Conservation (phyloP, 139 green algal genomes). For the Chlamydomonas urium region DNA sequence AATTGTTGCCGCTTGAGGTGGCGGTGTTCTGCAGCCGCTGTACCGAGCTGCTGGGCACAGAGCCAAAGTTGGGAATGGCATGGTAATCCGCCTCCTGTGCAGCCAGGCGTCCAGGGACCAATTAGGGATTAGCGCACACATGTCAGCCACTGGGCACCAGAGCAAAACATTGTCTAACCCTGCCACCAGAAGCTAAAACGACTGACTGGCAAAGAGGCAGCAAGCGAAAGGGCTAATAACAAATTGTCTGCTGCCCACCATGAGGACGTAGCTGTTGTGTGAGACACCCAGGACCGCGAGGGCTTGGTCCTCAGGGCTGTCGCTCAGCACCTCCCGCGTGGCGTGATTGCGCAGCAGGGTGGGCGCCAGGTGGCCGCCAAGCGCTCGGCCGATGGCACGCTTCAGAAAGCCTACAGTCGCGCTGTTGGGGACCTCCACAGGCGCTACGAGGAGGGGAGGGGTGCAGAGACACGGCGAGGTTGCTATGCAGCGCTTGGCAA, state of each 20-base stretch:
- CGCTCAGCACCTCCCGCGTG: neutral
- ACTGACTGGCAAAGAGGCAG: too few species aligned
- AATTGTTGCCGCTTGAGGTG: too few species aligned
- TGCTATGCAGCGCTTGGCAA: too few species aligned
- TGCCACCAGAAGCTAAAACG: too few species aligned
- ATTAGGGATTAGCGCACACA: too few species aligned
- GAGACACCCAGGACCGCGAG: neutral
- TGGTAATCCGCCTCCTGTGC: slow-evolving; percentile 7
- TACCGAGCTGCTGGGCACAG: neutral
- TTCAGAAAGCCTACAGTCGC: slow-evolving; percentile 9
- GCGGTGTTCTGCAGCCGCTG: too few species aligned
- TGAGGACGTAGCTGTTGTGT: slow-evolving; percentile 9
- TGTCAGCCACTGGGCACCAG: too few species aligned
- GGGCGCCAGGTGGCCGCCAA: slow-evolving; percentile 14
- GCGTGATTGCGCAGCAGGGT: neutral
- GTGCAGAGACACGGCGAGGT: too few species aligned
- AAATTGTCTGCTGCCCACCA: slow-evolving; percentile 1
- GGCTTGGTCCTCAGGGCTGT: neutral
- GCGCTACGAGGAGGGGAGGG: neutral
- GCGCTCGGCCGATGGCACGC: slow-evolving; percentile 11
- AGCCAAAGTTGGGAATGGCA: neutral
- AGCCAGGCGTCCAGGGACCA: too few species aligned
- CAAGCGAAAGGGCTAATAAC: too few species aligned
- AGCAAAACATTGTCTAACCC: too few species aligned
- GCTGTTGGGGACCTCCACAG: slow-evolving; percentile 9